Conservation (phyloP, 345 rosid species). For the Iberis pinnata region DNA sequence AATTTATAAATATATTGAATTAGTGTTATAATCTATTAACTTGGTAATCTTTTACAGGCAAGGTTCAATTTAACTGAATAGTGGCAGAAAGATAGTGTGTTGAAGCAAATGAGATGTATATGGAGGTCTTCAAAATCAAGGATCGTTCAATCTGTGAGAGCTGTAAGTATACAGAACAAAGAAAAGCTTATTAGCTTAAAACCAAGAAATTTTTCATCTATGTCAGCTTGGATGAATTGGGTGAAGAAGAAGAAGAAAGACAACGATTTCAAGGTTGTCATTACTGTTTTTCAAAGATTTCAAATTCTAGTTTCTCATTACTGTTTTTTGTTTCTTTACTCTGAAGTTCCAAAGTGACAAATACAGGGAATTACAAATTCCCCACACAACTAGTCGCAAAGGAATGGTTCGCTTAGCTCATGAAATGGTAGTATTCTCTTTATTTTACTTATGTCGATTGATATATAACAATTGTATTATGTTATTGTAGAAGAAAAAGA, state of each 20-base stretch:
- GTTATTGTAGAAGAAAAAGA: background rate
- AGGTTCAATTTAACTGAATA: background rate
- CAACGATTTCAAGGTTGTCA: too few species aligned
- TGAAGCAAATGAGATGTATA: background rate
- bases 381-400: background rate
- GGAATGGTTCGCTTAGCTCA: background rate
- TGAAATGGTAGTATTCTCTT: background rate
- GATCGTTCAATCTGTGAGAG: background rate
- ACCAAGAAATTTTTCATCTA: background rate
- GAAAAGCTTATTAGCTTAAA: background rate
- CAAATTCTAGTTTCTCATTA: background rate
- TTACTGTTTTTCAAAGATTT: too few species aligned
- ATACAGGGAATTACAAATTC: background rate
- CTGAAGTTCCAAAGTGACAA: background rate
- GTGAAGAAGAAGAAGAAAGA: background rate
- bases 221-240: conserved; percentile 5
- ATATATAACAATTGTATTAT: background rate
- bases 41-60: background rate
- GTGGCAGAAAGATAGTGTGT: background rate
- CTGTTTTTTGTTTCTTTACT: background rate
- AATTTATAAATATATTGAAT: background rate
- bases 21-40: too few species aligned
- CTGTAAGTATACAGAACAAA: background rate
- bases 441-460: background rate
- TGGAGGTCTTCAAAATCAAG: background rate